Conservation (phyloP, 2,329 filamentous ascomycete species). For the Xylaria polymorpha region DNA sequence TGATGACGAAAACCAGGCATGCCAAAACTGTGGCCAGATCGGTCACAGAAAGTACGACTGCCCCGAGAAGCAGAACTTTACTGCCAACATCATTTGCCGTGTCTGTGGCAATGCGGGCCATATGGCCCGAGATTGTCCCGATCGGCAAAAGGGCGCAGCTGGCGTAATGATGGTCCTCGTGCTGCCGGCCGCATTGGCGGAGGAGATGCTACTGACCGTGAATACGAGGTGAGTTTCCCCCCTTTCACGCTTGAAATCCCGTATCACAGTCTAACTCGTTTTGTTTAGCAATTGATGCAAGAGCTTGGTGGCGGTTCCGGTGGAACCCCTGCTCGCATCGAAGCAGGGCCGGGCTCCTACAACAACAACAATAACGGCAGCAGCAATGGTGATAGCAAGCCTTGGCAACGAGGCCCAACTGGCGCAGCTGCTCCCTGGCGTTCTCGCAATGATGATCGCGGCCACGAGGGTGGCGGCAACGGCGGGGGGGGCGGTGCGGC, state of each 20-base stretch:
- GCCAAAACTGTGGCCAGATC: slow-evolving; percentile 99
- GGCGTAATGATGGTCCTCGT: slow-evolving; percentile 78
- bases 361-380: slow-evolving; percentile 59
- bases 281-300: slow-evolving; percentile 88
- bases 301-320: slow-evolving; percentile 84
- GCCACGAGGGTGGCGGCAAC: slow-evolving; percentile 57
- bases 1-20: slow-evolving; percentile 99
- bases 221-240: slow-evolving; percentile 83
- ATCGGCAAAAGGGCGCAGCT: slow-evolving; percentile 89
- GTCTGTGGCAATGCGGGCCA: slow-evolving; percentile 98
- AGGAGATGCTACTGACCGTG: slow-evolving; percentile 88
- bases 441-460: slow-evolving; percentile 64
- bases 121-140: slow-evolving; percentile 97
- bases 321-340: slow-evolving; percentile 81
- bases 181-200: slow-evolving; percentile 75
- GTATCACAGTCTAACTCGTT: slow-evolving; percentile 54
- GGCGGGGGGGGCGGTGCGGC: slow-evolving; percentile 60
- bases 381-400: slow-evolving; percentile 71
- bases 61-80: slow-evolving; percentile 96
- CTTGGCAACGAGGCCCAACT: slow-evolving; percentile 89
- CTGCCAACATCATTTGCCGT: slow-evolving; percentile 98
- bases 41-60: slow-evolving; percentile 99
- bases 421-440: slow-evolving; percentile 88
- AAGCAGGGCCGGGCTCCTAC: slow-evolving; percentile 78
- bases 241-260: background rate